Conservation (phyloP, 352 stramenopile species). For the Blastocystis sp. region DNA sequence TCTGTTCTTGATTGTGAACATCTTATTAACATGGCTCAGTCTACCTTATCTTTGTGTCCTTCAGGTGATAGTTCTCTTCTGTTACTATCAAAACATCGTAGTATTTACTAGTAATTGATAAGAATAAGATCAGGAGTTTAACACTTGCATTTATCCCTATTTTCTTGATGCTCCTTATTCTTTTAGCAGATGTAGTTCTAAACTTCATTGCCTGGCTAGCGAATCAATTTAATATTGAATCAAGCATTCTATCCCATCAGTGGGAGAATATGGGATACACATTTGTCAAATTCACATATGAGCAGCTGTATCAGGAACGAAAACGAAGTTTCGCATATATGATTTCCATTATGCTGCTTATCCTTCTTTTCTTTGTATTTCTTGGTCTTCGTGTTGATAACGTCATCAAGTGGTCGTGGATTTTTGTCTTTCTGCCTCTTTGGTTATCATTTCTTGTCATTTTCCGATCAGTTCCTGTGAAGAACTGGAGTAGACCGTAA, state of each 20-base stretch:
- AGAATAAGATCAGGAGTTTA: conserved; percentile 13
- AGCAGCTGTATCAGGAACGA: conserved; percentile 46
- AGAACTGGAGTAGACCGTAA: background rate
- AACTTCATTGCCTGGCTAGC: conserved; percentile 56
- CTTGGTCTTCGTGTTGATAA: conserved; percentile 21
- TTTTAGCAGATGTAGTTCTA: conserved; percentile 5
- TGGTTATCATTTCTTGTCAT: conserved; percentile 19
- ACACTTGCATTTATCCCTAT: conserved; percentile 11
- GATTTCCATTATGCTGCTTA: background rate
- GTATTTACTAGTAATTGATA: background rate
- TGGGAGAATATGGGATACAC: conserved; percentile 64
- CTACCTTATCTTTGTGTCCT: conserved; percentile 48
- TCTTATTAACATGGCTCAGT: conserved; percentile 22
- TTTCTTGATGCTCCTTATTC: conserved; percentile 27
- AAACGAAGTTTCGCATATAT: conserved; percentile 27
- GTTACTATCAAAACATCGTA: conserved; percentile 43
- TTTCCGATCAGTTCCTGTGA: conserved; percentile 13
- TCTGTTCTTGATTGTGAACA: conserved; percentile 32
- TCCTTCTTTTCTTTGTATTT: conserved; percentile 20
- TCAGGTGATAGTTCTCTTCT: conserved; percentile 30
- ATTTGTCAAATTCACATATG: conserved; percentile 60
- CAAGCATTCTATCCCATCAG: conserved; percentile 9
- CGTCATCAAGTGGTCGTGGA: conserved; percentile 26
- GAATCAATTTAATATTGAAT: conserved; percentile 9
- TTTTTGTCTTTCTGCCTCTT: conserved; percentile 9